These are phyloP conservation scores for Irpex sp. DNA, from an alignment of 1,284 basidiomycete species.

Conservation along the genomic window DNA sequence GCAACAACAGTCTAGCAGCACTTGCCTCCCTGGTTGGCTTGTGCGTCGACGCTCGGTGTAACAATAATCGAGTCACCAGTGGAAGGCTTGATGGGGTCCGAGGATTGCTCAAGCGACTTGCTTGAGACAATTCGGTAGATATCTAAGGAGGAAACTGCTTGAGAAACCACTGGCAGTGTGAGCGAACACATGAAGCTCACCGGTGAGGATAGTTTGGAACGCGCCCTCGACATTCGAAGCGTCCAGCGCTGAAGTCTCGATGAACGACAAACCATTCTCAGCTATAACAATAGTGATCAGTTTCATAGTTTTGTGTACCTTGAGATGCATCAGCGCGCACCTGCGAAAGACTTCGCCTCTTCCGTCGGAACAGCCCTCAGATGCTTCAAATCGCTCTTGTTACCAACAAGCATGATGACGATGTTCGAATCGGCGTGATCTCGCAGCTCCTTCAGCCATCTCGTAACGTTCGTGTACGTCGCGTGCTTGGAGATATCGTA, in stretches of 20 bases:
- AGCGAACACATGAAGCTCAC: slow-evolving; percentile 40
- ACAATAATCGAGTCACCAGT: slow-evolving; percentile 77
- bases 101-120: slow-evolving; percentile 82
- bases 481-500: slow-evolving; percentile 95
- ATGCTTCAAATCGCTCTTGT: slow-evolving; percentile 99
- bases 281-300: slow-evolving; percentile 32
- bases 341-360: slow-evolving; percentile 82
- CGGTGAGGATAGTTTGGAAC: slow-evolving; percentile 96
- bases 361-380: slow-evolving; percentile 95
- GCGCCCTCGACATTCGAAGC: slow-evolving; percentile 96
- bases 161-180: background rate
- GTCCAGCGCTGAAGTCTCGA: slow-evolving; percentile 99
- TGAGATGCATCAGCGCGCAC: slow-evolving; percentile 44
- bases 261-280: slow-evolving; percentile 89
- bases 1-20: slow-evolving; percentile 35
- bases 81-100: slow-evolving; percentile 65
- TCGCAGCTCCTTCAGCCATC: slow-evolving; percentile 98
- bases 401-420: slow-evolving; percentile 92
- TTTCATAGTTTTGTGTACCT: background rate
- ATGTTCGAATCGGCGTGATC: slow-evolving; percentile 94
- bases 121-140: slow-evolving; percentile 95
- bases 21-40: slow-evolving; percentile 32
- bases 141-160: slow-evolving; percentile 43
- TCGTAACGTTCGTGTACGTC: slow-evolving; percentile 93
- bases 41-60: slow-evolving; percentile 49